Evolutionary conservation across 768 basidiomycete species (phyloP).

Genomic region (Lactarius hatsudake): DNA sequence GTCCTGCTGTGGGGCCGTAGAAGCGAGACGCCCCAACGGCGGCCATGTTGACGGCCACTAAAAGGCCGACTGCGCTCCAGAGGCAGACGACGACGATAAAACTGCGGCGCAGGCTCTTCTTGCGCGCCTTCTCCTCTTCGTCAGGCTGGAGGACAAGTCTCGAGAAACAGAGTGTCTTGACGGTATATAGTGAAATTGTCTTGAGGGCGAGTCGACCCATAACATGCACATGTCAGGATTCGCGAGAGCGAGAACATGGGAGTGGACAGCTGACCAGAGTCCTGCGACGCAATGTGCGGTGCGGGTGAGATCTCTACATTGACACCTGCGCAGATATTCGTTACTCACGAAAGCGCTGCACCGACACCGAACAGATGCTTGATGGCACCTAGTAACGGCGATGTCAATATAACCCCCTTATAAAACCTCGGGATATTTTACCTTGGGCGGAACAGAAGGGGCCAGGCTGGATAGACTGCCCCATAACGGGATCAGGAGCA

Average conservation of each 20-base stretch:
- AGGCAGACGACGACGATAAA: constrained; percentile 30
- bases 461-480: not conserved
- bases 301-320: not conserved
- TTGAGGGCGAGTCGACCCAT: constrained; percentile 10
- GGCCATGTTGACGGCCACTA: constrained; percentile 38
- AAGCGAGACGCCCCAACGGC: constrained; percentile 35
- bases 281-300: not conserved
- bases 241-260: not conserved
- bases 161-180: constrained; percentile 37
- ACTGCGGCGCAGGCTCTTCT: not conserved
- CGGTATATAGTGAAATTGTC: constrained; percentile 41
- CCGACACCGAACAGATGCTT: constrained; percentile 5
- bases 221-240: not conserved
- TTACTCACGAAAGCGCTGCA: not conserved
- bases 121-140: not conserved
- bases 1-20: constrained; percentile 43
- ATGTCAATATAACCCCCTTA: not conserved
- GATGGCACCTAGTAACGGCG: not conserved
- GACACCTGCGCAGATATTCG: not conserved
- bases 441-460: constrained; percentile 4
- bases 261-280: not conserved
- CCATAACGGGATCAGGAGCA: not conserved
- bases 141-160: not conserved
- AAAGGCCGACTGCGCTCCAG: constrained; percentile 41
- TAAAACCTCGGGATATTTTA: not conserved